phyloP scores from a whole-genome alignment of 352 stramenopile species.

The Globisporangium cystogenes region DNA sequence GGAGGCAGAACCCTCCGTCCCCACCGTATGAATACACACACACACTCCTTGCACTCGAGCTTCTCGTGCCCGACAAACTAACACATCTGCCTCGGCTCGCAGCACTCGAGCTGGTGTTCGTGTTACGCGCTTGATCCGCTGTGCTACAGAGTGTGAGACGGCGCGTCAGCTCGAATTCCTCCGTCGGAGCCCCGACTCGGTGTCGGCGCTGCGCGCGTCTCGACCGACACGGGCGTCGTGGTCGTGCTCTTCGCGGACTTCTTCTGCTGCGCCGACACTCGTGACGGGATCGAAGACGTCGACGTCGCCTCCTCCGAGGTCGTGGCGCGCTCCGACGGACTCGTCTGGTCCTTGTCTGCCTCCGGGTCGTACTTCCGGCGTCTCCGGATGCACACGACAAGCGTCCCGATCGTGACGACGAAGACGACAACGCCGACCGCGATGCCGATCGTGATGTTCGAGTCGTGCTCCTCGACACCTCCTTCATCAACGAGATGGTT shows the following conservation, averaged over 20 bases:
- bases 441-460: conserved; percentile 1
- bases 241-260: not conserved
- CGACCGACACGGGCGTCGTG: not conserved
- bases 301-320: not conserved
- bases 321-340: not conserved
- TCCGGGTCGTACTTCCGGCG: not conserved
- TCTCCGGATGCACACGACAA: not conserved
- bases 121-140: not conserved
- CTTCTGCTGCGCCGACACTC: not conserved
- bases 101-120: not conserved
- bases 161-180: not conserved
- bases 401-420: not conserved
- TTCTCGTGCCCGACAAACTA: too few species aligned
- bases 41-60: too few species aligned
- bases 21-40: too few species aligned
- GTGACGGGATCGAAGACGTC: not conserved
- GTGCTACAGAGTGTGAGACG: not conserved
- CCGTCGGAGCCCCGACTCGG: not conserved
- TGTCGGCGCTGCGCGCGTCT: not conserved
- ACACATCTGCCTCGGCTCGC: not conserved
- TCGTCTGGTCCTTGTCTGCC: not conserved
- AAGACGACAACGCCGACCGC: conserved; percentile 1
- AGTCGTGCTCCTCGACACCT: not conserved
- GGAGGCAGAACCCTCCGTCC: too few species aligned
- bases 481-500: not conserved